These are phyloP conservation scores for Podospora anserina DNA, from an alignment of 495 filamentous ascomycete species.

Conservation along the genomic window DNA sequence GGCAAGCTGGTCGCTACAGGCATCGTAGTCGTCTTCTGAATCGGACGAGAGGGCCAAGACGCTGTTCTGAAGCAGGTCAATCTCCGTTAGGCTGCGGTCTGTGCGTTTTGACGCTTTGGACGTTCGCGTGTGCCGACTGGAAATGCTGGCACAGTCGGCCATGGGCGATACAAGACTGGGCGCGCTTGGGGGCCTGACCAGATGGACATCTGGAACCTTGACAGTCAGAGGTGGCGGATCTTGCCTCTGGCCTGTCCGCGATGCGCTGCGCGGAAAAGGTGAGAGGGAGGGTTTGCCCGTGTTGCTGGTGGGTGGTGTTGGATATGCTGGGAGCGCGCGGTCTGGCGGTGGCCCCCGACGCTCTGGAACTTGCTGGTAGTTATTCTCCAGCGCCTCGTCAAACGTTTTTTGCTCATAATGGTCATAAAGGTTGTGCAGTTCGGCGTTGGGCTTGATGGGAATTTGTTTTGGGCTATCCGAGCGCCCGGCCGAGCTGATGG, in stretches of 20 bases:
- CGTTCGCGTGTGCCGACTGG: conserved; percentile 49
- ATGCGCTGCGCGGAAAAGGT: conserved; percentile 17
- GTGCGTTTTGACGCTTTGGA: conserved; percentile 48
- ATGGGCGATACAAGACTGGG: conserved; percentile 24
- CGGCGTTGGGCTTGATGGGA: conserved; percentile 29
- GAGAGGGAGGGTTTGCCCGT: conserved; percentile 20
- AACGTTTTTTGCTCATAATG: conserved; percentile 53
- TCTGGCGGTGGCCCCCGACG: conserved; percentile 9
- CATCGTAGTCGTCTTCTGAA: conserved; percentile 41
- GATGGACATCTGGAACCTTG: conserved; percentile 11
- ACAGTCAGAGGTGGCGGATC: conserved; percentile 9
- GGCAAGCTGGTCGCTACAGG: conserved; percentile 27
- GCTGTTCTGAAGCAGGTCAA: conserved; percentile 47
- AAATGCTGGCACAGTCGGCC: conserved; percentile 45
- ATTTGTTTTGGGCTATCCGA: conserved; percentile 10
- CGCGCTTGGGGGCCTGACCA: conserved; percentile 10
- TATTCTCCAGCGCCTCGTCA: conserved; percentile 38
- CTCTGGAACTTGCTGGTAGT: conserved; percentile 15
- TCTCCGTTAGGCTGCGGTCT: conserved; percentile 38
- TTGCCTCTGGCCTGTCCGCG: conserved; percentile 10
- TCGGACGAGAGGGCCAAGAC: conserved; percentile 49
- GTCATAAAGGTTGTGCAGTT: conserved; percentile 47
- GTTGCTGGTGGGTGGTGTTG: conserved; percentile 12
- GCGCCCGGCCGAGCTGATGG: not conserved
- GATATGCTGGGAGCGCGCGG: conserved; percentile 15